phyloP scores from a whole-genome alignment of 805 yeast genomes.

The Ogataea zsoltii region DNA sequence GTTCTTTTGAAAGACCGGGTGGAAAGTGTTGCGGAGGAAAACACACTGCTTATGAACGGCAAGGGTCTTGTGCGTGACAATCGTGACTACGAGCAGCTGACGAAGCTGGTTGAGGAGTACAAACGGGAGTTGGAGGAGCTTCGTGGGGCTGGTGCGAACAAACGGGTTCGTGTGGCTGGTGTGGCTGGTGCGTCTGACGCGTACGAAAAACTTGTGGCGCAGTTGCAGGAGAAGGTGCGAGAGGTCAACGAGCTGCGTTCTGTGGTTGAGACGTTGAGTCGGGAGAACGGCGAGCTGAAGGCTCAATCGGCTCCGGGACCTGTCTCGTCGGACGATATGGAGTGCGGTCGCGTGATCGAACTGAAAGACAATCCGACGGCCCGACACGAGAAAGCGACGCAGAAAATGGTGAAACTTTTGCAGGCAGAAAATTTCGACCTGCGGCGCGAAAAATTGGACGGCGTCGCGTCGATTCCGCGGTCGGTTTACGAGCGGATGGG shows the following conservation, averaged over 20 bases:
- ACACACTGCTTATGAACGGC: constrained; percentile 12
- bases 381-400: constrained; percentile 61
- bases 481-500: constrained; percentile 64
- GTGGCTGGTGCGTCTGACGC: not conserved
- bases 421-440: constrained; percentile 61
- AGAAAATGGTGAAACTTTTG: constrained; percentile 49
- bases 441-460: constrained; percentile 24
- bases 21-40: constrained; percentile 18
- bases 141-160: constrained; percentile 21
- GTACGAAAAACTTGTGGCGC: constrained; percentile 1
- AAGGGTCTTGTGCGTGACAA: constrained; percentile 15
- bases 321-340: not conserved
- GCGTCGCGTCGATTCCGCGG: constrained; percentile 46
- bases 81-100: constrained; percentile 36
- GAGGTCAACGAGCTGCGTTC: constrained; percentile 1
- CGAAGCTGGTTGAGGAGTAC: constrained; percentile 54
- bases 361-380: constrained; percentile 65
- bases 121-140: constrained; percentile 50
- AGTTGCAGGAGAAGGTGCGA: not conserved
- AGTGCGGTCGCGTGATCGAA: constrained; percentile 57
- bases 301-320: too few species aligned
- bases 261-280: not conserved
- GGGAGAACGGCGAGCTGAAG: not conserved
- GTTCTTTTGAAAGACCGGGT: constrained; percentile 22
- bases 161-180: constrained; percentile 1